Evolutionary conservation across 2,329 filamentous ascomycete species (phyloP), one percentile per base, ranked within the genome.

Genomic region (Pseudogymnoascus destructans): DNA sequence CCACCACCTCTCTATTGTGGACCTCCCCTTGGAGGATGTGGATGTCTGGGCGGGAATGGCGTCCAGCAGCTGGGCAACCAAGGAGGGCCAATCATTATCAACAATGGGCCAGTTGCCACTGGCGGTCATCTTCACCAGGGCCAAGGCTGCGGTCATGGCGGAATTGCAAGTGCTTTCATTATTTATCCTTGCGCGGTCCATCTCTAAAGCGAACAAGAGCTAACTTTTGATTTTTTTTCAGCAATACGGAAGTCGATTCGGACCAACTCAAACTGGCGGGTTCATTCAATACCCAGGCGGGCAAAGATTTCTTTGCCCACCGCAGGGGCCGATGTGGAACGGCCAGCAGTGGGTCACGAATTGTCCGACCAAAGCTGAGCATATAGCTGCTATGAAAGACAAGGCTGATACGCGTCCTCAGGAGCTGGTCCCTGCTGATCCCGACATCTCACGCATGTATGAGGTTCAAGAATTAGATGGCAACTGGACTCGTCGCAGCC

Each of bases 401-500:
- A 56, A 56, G 54, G 54, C 54, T 56, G 54, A 56, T 56, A 56
- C 19, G 23, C 30, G 35, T 36, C 75, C 78, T 13, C 80, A 84
- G 72, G 80, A 83, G 64, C 81, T 84, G 67, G 80, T 82, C 69
- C 82, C 82, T 1, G 74, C 75, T 17, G 81, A 84, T 65, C 76
- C 81, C 62, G 77, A 83, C 69, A 76, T 78, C 36, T 74, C 74
- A 46, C 79, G 80, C 61, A 78, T 80, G 72, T 85, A 84, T 71
- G 80, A 76, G 72, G 75, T 78, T 64, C 77, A 79, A 59, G 80
- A 85, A 70, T 70, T 79, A 63, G 80, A 85, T 68, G 77, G 79
- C 55, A 75, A 77, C 60, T 84, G 77, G 77, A 78, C 76, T 33
- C 74, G 81, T 69, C 77, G 79, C 67, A 80, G 75, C 68, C 78